Evolutionary conservation across 2,329 filamentous ascomycete genomes (phyloP), one percentile per base, ranked within the genome.

Genomic region (Thermoascus crustaceus): DNA sequence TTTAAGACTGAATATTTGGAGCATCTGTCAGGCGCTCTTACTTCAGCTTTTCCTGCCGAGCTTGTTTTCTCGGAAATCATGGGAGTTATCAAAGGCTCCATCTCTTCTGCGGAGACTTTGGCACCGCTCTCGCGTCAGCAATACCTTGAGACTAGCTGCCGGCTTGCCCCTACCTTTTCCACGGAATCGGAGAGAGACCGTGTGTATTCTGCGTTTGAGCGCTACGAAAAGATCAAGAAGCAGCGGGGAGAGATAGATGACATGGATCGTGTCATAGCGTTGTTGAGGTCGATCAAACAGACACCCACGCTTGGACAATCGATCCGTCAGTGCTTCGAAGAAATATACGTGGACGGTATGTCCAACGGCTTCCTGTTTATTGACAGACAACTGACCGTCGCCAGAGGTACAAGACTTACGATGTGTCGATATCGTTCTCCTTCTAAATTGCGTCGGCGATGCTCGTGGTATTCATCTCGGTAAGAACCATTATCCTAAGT

Each of bases 331-430:
- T 39, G 3, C 44, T 53, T 30, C 25, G 45, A 53, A 16, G 50
- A 54, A 26, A 35, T 40, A 17, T 52, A 41, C 39, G 38, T 32
- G 26, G 45, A 37, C 39, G 30, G 30, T 32, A 29, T 11, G n/a
- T 29, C 3, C n/a, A 34, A 34, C 7, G 14, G 10, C 11, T n/a
- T 9, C 4, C 18, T 44, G 3, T 14, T 10, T 10, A 6, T 20
- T 23, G 8, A 11, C 11, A 20, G 5, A 29, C 13, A 19, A 14
- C 35, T 43, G 13, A 41, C 22, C n/a, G 3, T 39, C 4, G 33
- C 17, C 13, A 46, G 54, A 58, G 31, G 53, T 58, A 1, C 54
- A 58, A 37, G 54, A 57, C 32, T 44, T 53, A 11, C 46, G 52
- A 16, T 45, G 41, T 5, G 27, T 55, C 0, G 54, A 58, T 23